Evolutionary conservation across 495 filamentous ascomycete genomes (phyloP), one percentile per base, ranked within the genome.

Genomic region (Hyaloscypha variabilis): DNA sequence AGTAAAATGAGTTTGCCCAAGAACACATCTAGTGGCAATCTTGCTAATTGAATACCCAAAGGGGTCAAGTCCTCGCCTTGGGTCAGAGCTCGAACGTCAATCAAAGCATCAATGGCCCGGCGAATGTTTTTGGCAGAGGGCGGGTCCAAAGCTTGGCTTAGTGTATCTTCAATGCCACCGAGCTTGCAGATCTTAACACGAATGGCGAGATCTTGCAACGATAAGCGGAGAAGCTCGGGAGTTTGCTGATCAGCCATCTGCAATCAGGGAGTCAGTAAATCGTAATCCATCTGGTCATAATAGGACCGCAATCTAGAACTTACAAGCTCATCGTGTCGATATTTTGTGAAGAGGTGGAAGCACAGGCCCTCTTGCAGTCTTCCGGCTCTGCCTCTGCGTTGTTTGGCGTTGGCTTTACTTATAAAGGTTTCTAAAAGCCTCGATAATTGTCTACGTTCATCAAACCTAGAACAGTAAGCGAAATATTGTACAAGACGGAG

Each of bases 141-240:
- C 0, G 94, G 90, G 73, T 99, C 95, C 23, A 98, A 79, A 8
- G 95, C 95, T 75, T 95, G 86, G n/a, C 89, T 83, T 6, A 99
- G 82, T 0, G 93, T 96, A 66, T 93, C 84, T 71, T 97, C 94
- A 58, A 98, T 94, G 55, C 89, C 87, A 3, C 95, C 95, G 57
- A 99, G 83, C 71, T 94, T 95, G 78, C 93, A 99, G 39, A 96
- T 95, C 77, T 99, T 99, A 67, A 97, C 92, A n/a, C 95, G 88
- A 67, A 99, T 88, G 10, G 94, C 91, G 3, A 97, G 84, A 69
- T 99, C 95, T 77, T 98, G 94, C 11, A 99, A 78, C 0, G 93
- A 97, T 6, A 99, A 83, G 2, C 95, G 89, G 51, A 98, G 87
- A 84, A 99, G 93, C 74, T 99, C 95, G 0, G 95, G 95, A 0